These are phyloP conservation scores for Daldinia concentrica DNA, from an alignment of 495 filamentous ascomycete genomes.

Conservation along the genomic window DNA sequence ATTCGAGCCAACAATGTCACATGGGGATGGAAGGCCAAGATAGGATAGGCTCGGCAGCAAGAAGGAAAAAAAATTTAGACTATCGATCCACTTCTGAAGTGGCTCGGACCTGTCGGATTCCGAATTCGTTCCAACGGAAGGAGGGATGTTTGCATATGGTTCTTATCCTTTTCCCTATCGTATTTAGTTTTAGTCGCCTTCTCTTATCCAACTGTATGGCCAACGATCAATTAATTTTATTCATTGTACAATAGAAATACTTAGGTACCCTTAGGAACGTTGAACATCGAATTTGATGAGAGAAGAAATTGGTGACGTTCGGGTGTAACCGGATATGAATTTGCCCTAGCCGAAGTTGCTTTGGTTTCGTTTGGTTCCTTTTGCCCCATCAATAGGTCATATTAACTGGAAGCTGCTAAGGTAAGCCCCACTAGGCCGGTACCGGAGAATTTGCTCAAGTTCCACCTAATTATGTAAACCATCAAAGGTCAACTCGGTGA, in stretches of 20 bases:
- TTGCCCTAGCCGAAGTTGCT: constrained; percentile 18
- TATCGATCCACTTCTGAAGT: constrained; percentile 33
- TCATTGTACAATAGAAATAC: not conserved
- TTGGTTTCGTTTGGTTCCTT: not conserved
- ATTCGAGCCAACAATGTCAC: constrained; percentile 23
- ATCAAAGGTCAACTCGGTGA: not conserved
- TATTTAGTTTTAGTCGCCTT: not conserved
- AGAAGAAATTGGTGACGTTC: constrained; percentile 6
- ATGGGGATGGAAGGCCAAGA: constrained; percentile 18
- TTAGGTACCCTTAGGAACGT: no score
- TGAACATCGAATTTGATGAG: not conserved
- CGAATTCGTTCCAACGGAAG: constrained; percentile 30
- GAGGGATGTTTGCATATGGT: constrained; percentile 1
- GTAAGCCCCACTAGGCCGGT: constrained; percentile 27
- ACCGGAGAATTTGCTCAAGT: constrained; percentile 27
- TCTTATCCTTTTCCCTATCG: not conserved
- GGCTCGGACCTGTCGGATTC: constrained; percentile 43
- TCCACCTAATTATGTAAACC: constrained; percentile 5
- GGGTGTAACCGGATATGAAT: constrained; percentile 29
- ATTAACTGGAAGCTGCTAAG: not conserved
- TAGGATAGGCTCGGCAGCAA: constrained; percentile 24
- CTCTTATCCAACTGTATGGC: not conserved
- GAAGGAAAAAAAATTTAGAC: constrained; percentile 16
- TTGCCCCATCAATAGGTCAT: not conserved
- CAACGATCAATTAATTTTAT: not conserved